Evolutionary conservation across 2,329 filamentous ascomycete species (phyloP).

Genomic region (Colletotrichum zoysiae): DNA sequence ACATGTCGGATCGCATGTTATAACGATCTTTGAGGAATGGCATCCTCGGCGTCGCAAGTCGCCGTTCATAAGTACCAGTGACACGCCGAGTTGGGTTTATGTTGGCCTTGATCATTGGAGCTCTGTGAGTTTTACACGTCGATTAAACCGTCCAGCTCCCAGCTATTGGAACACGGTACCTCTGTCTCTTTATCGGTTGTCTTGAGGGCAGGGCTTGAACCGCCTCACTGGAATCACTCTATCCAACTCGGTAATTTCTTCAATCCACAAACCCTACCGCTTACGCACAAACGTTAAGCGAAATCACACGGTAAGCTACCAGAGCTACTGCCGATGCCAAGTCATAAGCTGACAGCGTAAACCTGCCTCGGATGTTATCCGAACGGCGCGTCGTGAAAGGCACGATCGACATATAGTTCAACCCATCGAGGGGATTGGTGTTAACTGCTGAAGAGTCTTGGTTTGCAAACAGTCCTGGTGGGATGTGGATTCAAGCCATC

Average conservation of each 20-base stretch:
- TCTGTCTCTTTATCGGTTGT: too few relatives aligned
- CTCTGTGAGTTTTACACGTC: background rate
- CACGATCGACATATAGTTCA: background rate
- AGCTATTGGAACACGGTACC: too few relatives aligned
- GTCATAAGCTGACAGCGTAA: too few relatives aligned
- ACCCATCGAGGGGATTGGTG: background rate
- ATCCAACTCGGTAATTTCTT: too few relatives aligned
- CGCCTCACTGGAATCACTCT: too few relatives aligned
- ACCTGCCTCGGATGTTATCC: background rate
- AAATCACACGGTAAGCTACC: background rate
- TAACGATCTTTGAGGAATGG: too few relatives aligned
- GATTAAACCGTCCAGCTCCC: background rate
- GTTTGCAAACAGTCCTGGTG: rapidly evolving
- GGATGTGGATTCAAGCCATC: background rate
- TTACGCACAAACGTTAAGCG: background rate
- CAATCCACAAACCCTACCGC: conserved; percentile 34
- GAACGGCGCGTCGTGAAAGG: background rate
- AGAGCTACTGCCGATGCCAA: background rate
- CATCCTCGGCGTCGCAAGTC: background rate
- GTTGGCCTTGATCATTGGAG: background rate
- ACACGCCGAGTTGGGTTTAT: background rate
- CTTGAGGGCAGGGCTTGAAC: too few relatives aligned
- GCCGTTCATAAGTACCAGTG: background rate
- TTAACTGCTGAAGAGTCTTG: background rate
- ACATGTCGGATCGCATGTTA: background rate